Evolutionary conservation across 169 alveolate species (phyloP), one percentile per base, ranked within the genome.

Genomic region (Plasmodium vivax): DNA sequence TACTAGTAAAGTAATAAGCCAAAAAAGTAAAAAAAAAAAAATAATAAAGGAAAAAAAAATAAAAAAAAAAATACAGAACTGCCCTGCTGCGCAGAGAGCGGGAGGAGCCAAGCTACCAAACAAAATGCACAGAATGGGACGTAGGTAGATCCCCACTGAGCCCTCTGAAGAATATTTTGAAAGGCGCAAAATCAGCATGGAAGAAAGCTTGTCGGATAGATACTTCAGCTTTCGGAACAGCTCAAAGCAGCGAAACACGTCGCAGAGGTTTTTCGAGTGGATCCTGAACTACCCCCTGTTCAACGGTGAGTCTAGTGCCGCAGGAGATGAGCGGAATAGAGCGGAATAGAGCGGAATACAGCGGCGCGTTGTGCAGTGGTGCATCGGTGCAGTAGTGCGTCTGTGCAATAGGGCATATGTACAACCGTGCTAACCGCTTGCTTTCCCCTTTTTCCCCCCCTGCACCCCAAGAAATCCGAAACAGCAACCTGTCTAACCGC

Each of bases 231-330:
- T 88, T 54, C 58, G 82, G 34, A 80, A 34, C 51, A 36, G 23
- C 36, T 27, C 82, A 23, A 88, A 79, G 34, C 91, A 88, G 47
- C 12, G 75, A 19, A 88, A 62, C 19, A 23, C 91, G 32, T 88
- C 88, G 0, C 82, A 79, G 73, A 80, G 73, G 27, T 41, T 88
- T 79, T 80, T 88, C 72, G 94, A 88, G 12, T 88, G 90, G 94
- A 88, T 88, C 36, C 84, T 88, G 72, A 88, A 88, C 36, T 88
- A 88, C 73, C 94, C 94, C n/a, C 82, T 88, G 82, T 88, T 88
- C 73, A 88, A 51, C 82, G 94, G 94, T 88, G 72, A 79, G 93
- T n/a, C 81, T 12, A 9, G 30, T 16, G 14, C 12, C 38, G n/a
- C n/a, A 16, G 10, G 81, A n/a, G 54, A 14, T 38, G 83, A 51